Base-by-base conservation (phyloP, 2,329 filamentous ascomycete species). In the Alternaria brassicicola region DNA sequence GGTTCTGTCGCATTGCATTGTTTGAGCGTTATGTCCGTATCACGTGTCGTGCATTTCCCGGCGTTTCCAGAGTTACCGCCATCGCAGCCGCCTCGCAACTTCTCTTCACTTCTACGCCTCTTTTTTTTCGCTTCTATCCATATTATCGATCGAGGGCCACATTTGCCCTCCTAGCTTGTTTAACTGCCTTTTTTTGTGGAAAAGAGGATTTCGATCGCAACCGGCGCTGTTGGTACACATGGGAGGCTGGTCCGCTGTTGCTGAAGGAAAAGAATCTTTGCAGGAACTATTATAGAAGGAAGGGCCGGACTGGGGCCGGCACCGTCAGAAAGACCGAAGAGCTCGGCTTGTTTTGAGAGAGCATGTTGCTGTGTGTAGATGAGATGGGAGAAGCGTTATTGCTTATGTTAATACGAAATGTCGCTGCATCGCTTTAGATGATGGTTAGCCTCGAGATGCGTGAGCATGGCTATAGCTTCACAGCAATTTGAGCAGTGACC, bases 31-130 rank as follows among this genome's bases (percentile, higher is more conserved):
- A 48, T 64, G 31, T 67, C 54, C 63, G 59, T 62, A 60, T 48
- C 54, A 64, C 38, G 19, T 52, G 52, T 54, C 46, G 35, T 62
- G 66, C 70, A 72, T 72, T 61, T 67, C 48, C 52, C 57, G 70
- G 70, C 69, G 69, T 63, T 62, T 13, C n/a, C 19, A 43, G 19
- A 6, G 47, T 52, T 30, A 39, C n/a, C n/a, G n/a, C n/a, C 61
- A 28, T 46, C 36, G 57, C 65, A 42, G 56, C 65, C 65, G 67
- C 60, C 57, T 53, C 36, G 61, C 61, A 62, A 59, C 36, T 53
- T 53, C 55, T 13, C 46, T 49, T 4, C 43, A 19, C 21, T 28
- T n/a, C 26, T 46, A 46, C 45, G 28, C 55, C 12, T 33, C 52
- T 5, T 25, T 26, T 50, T 47, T 28, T 53, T 58, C 50, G 52